These are phyloP conservation scores for Eutrema japonicum DNA, from an alignment of 345 rosid species.

Conservation along the genomic window DNA sequence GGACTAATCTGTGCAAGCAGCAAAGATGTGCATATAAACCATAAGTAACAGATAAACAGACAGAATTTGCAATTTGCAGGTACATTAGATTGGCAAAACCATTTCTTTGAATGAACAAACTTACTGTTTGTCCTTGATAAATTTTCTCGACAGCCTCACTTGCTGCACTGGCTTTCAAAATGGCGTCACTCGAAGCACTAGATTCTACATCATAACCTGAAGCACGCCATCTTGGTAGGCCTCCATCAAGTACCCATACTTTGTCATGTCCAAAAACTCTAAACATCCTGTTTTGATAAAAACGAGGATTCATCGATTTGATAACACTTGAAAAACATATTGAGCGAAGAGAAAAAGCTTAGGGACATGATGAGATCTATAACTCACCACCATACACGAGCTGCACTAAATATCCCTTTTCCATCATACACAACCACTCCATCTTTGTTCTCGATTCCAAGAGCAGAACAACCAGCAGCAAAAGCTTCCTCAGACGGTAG, in stretches of 20 bases:
- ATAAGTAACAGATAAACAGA: not conserved
- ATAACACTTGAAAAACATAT: slow-evolving; percentile 1
- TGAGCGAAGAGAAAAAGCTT: not conserved
- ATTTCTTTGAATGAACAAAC: slow-evolving; percentile 32
- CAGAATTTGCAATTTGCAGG: slow-evolving; percentile 19
- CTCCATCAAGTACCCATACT: slow-evolving; percentile 97
- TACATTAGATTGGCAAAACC: slow-evolving; percentile 18
- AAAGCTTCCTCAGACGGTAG: slow-evolving; percentile 95
- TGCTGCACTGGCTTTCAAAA: slow-evolving; percentile 95
- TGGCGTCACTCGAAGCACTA: slow-evolving; percentile 93
- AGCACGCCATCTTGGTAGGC: slow-evolving; percentile 96
- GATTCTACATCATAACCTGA: slow-evolving; percentile 98
- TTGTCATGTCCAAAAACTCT: slow-evolving; percentile 90
- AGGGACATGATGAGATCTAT: not conserved
- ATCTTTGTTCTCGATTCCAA: slow-evolving; percentile 88
- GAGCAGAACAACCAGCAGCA: slow-evolving; percentile 95
- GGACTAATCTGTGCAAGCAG: slow-evolving; percentile 66
- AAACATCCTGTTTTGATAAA: slow-evolving; percentile 74
- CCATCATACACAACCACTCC: slow-evolving; percentile 97
- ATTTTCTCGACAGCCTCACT: slow-evolving; percentile 93
- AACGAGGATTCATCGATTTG: slow-evolving; percentile 21
- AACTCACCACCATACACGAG: slow-evolving; percentile 99
- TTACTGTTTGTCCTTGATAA: slow-evolving; percentile 83
- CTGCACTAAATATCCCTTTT: slow-evolving; percentile 95
- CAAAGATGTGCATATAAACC: slow-evolving; percentile 15